A percentile compares a stretch with the other conserved stretches of the same genome.
phyloP scores from a whole-genome alignment of 805 yeast genomes.

The Starmerella bombi region DNA sequence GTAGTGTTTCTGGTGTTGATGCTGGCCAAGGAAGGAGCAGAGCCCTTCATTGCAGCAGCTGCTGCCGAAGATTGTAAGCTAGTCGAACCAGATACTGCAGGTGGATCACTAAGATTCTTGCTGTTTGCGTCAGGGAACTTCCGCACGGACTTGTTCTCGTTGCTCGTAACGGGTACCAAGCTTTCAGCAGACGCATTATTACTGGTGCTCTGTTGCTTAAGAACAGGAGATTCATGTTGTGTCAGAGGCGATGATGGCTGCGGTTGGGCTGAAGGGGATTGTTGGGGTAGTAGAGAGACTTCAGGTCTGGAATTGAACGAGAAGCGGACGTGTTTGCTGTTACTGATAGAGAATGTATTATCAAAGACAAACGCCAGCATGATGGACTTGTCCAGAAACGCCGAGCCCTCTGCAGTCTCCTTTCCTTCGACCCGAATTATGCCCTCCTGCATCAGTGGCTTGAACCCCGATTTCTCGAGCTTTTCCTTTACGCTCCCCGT shows the following conservation, averaged over 20 bases:
- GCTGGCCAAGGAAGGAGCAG: background rate
- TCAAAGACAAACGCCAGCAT: constrained; percentile 82
- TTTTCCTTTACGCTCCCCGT: constrained; percentile 31
- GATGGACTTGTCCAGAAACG: constrained; percentile 40
- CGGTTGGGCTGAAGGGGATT: background rate
- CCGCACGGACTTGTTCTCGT: background rate
- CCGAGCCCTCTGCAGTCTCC: constrained; percentile 52
- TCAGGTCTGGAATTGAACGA: constrained; percentile 17
- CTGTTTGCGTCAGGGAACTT: background rate
- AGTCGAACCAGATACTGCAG: background rate
- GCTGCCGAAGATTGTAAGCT: background rate
- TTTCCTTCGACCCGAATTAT: constrained; percentile 47
- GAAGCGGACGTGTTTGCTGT: constrained; percentile 67
- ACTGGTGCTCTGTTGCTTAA: background rate
- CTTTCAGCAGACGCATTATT: background rate
- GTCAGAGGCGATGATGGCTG: background rate
- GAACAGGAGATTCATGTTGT: background rate
- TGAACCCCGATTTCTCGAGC: constrained; percentile 41
- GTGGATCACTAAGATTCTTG: background rate
- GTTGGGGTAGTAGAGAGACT: too few relatives aligned
- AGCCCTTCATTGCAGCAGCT: background rate
- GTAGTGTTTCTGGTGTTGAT: background rate
- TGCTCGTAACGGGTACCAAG: background rate
- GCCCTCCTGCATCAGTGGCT: constrained; percentile 33
- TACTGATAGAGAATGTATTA: constrained; percentile 77